A percentile compares a stretch with the other conserved stretches of the same genome.
phyloP scores from a whole-genome alignment of 306 rosid species.

The Albizia julibrissin region DNA sequence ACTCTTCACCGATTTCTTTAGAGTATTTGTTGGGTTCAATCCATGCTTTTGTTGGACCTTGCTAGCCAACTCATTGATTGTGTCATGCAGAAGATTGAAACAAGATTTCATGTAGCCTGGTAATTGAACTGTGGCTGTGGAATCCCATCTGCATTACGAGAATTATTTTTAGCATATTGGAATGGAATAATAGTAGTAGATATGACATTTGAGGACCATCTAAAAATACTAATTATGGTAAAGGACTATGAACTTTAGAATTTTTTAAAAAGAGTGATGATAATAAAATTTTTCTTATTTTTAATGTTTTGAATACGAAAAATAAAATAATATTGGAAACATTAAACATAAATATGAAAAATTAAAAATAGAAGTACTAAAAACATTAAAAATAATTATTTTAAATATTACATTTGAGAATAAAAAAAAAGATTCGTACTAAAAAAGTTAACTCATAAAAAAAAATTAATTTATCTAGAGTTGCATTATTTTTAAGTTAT shows the following conservation, averaged over 20 bases:
- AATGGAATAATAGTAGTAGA: background rate
- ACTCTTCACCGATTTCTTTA: background rate
- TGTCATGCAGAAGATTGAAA: background rate
- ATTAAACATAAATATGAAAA: too few species aligned
- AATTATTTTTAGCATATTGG: background rate
- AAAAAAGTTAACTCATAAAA: too few species aligned
- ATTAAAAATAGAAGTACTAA: background rate
- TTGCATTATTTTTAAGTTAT: background rate
- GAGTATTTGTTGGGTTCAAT: background rate
- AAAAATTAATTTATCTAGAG: background rate
- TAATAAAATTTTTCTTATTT: too few species aligned
- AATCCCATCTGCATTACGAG: conserved; percentile 11
- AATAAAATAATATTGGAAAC: too few species aligned
- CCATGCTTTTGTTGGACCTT: background rate
- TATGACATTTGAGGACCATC: background rate
- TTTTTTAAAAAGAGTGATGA: background rate
- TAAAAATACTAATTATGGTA: too few species aligned
- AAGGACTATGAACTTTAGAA: too few species aligned
- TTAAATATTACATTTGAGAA: background rate
- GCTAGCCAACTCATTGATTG: background rate
- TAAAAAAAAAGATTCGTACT: too few species aligned
- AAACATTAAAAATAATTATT: too few species aligned
- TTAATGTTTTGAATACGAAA: too few species aligned
- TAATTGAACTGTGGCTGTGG: background rate
- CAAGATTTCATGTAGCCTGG: background rate